These are phyloP conservation scores for Excoecaria cochinchinensis DNA, from an alignment of 345 rosid genomes.

Conservation along the genomic window DNA sequence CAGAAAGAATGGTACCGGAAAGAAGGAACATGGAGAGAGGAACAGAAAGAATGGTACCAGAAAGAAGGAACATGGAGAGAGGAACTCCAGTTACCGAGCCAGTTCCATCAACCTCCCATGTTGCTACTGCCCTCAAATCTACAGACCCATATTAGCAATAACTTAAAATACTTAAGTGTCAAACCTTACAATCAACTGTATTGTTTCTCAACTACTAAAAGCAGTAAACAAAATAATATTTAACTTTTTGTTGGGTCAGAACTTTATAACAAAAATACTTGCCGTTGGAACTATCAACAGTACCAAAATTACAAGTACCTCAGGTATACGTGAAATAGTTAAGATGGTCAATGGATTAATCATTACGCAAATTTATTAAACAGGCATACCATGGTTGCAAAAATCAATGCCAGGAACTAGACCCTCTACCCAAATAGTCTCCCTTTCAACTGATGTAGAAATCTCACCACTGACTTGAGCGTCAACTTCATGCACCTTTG, in stretches of 20 bases:
- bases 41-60: constrained; percentile 50
- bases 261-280: background rate
- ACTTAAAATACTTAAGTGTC: background rate
- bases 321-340: background rate
- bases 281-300: background rate
- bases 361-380: background rate
- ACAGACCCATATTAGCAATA: constrained; percentile 15
- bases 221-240: background rate
- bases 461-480: constrained; percentile 32
- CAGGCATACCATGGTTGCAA: constrained; percentile 83
- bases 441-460: constrained; percentile 41
- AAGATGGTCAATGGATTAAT: background rate
- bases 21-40: constrained; percentile 86
- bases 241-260: background rate
- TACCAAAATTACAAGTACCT: background rate
- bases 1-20: constrained; percentile 51
- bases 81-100: constrained; percentile 66
- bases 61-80: constrained; percentile 80
- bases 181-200: constrained; percentile 8
- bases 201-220: background rate
- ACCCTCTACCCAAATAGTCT: constrained; percentile 92
- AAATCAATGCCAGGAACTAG: constrained; percentile 97
- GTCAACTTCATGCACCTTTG: constrained; percentile 22
- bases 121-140: constrained; percentile 81
- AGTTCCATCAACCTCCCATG: constrained; percentile 95